Conservation (phyloP, 345 rosid genomes). For the Xanthoceras sorbifolium region DNA sequence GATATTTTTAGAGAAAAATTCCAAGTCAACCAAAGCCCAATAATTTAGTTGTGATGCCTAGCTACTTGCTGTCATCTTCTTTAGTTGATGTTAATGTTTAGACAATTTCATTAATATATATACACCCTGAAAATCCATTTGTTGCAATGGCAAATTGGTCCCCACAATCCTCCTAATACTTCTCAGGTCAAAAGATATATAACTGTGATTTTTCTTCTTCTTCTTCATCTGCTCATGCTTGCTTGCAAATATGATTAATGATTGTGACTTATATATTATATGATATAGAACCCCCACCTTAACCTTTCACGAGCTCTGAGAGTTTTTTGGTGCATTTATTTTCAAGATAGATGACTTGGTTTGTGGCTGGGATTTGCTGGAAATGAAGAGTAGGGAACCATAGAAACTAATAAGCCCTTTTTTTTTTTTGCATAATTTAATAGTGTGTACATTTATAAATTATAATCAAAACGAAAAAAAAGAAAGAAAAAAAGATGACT, state of each 20-base stretch:
- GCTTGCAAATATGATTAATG: slow-evolving; percentile 7
- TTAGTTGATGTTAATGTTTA: too few relatives aligned
- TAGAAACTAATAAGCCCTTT: background rate
- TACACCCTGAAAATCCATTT: too few relatives aligned
- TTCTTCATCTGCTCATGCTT: background rate
- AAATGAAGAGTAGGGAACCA: slow-evolving; percentile 1
- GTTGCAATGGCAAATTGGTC: too few relatives aligned
- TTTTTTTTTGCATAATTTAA: too few relatives aligned
- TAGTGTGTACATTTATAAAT: too few relatives aligned
- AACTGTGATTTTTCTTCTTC: background rate
- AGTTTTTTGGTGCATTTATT: slow-evolving; percentile 25
- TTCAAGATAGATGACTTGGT: slow-evolving; percentile 20
- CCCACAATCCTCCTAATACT: slow-evolving; percentile 11
- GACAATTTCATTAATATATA: too few relatives aligned
- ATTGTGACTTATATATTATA: slow-evolving; percentile 18
- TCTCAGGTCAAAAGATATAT: slow-evolving; percentile 11
- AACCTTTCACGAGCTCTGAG: slow-evolving; percentile 35
- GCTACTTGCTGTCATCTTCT: too few relatives aligned
- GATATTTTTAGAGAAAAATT: too few relatives aligned
- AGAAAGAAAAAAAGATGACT: too few relatives aligned
- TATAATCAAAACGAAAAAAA: too few relatives aligned
- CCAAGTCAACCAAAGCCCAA: too few relatives aligned
- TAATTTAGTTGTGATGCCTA: too few relatives aligned
- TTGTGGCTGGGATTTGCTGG: slow-evolving; percentile 17
- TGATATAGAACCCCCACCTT: slow-evolving; percentile 18